These are phyloP conservation scores for Magnusiomyces paraingens DNA, from an alignment of 1,139 yeast genomes.

Conservation along the genomic window DNA sequence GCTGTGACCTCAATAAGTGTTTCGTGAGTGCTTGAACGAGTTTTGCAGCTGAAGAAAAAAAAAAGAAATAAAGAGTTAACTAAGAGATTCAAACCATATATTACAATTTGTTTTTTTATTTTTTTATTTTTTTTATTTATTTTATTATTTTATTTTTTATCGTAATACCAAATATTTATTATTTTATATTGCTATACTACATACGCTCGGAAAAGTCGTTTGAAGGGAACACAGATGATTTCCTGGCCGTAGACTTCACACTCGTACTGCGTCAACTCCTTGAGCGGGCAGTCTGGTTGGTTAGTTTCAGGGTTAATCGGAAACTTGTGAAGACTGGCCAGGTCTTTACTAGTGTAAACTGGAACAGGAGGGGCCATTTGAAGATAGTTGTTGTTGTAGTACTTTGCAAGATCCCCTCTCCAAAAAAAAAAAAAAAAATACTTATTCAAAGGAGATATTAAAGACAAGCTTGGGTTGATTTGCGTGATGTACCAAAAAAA, in stretches of 20 bases:
- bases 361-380: slow-evolving; percentile 17
- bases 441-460: too few species aligned
- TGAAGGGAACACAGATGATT: slow-evolving; percentile 45
- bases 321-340: slow-evolving; percentile 8
- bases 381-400: neutral
- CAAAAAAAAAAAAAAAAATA: too few species aligned
- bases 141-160: too few species aligned
- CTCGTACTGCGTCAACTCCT: slow-evolving; percentile 45
- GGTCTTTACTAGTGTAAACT: slow-evolving; percentile 10
- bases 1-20: slow-evolving; percentile 1
- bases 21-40: neutral
- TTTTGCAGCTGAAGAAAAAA: too few species aligned
- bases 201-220: slow-evolving; percentile 41
- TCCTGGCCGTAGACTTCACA: slow-evolving; percentile 35
- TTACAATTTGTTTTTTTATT: too few species aligned
- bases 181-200: neutral
- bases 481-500: neutral
- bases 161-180: neutral
- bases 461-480: too few species aligned
- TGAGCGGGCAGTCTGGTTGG: slow-evolving; percentile 36
- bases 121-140: too few species aligned
- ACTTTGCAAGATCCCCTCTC: too few species aligned
- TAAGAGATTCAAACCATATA: too few species aligned
- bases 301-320: slow-evolving; percentile 6
- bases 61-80: too few species aligned